Evolutionary conservation across 331 rosid species (phyloP).

Genomic region (Rhamnella rubrinervis): DNA sequence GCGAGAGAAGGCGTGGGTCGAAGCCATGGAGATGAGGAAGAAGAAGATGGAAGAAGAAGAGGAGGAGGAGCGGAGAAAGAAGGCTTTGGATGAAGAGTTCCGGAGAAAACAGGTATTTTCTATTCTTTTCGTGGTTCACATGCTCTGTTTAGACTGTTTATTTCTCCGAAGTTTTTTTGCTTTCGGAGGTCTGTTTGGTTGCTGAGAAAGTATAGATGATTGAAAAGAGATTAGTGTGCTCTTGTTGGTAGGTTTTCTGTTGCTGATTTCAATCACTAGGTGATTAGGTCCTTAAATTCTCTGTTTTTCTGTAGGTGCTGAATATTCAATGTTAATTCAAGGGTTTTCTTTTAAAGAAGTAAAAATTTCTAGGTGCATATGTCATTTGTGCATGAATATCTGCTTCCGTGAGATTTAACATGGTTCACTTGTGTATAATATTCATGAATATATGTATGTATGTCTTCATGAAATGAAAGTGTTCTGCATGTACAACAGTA

Average conservation of each 20-base stretch:
- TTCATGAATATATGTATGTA: no score
- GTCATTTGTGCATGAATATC: no score
- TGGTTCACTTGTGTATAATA: no score
- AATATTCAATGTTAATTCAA: no score
- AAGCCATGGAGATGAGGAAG: constrained; percentile 51
- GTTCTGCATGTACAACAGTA: no score
- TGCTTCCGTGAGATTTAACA: no score
- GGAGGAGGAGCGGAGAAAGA: constrained; percentile 38
- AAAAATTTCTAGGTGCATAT: no score
- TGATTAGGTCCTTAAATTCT: no score
- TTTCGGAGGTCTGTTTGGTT: background rate
- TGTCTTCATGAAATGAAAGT: no score
- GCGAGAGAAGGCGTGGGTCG: constrained; percentile 67
- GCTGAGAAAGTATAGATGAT: constrained; percentile 6
- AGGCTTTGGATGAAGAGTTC: constrained; percentile 45
- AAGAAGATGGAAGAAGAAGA: constrained; percentile 38
- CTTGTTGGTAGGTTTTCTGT: no score
- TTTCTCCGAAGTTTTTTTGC: constrained; percentile 2
- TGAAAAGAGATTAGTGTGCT: background rate
- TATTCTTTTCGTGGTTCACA: background rate
- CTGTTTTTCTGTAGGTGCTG: no score
- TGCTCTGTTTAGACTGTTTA: background rate
- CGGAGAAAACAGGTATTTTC: constrained; percentile 35
- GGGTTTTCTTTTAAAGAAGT: background rate
- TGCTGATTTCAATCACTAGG: no score